These are phyloP conservation scores for Stenocarpella maydis DNA, from an alignment of 2,329 filamentous ascomycete genomes.

Conservation along the genomic window DNA sequence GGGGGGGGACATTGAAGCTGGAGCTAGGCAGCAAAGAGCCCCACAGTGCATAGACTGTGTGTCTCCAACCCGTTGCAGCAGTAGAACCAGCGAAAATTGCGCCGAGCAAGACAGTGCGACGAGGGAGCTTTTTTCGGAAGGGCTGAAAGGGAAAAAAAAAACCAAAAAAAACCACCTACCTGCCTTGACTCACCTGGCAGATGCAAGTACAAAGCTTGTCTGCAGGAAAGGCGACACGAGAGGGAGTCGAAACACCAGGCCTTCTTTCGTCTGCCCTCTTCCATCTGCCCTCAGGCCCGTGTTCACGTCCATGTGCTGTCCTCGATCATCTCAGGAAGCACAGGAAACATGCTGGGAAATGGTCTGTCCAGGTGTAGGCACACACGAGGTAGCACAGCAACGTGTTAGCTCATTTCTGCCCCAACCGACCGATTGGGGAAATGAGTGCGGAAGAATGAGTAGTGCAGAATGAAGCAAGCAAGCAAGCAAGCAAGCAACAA, in stretches of 20 bases:
- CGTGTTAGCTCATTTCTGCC: not conserved
- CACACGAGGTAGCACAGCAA: not conserved
- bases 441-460: not conserved
- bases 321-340: not conserved
- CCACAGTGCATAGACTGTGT: conserved; percentile 8
- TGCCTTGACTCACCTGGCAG: conserved; percentile 1
- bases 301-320: not conserved
- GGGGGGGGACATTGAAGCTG: too few relatives aligned
- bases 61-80: not conserved
- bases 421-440: not conserved
- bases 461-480: too few relatives aligned
- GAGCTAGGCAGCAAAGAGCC: not conserved
- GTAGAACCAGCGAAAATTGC: not conserved
- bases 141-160: too few relatives aligned
- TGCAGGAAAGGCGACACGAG: not conserved
- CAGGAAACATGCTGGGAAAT: not conserved
- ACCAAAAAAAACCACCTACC: not conserved
- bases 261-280: too few relatives aligned
- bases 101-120: not conserved
- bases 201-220: not conserved
- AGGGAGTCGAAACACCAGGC: not conserved
- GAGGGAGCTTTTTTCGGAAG: not conserved
- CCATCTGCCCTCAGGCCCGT: not conserved
- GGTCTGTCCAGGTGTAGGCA: not conserved
- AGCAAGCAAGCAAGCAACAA: not conserved